A percentile compares a stretch with the other conserved stretches of the same genome.
These are phyloP conservation scores for Artomyces pyxidatus DNA, from an alignment of 768 basidiomycete genomes.

Conservation along the genomic window DNA sequence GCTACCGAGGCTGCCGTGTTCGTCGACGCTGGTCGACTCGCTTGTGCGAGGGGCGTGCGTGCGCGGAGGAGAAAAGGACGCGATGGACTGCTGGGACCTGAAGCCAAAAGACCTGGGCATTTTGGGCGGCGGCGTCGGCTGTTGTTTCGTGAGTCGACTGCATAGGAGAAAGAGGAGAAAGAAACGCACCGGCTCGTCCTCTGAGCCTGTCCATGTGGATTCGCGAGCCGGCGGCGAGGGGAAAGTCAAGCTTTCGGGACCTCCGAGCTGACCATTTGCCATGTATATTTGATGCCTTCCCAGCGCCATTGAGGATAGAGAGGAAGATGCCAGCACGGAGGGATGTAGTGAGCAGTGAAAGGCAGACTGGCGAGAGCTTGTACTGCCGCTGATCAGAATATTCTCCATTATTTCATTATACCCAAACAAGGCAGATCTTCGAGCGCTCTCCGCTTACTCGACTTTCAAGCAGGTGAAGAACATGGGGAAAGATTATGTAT, in stretches of 20 bases:
- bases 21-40: slow-evolving; percentile 23
- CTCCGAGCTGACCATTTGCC: slow-evolving; percentile 4
- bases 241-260: slow-evolving; percentile 4
- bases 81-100: slow-evolving; percentile 31
- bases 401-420: no score
- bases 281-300: slow-evolving; percentile 5
- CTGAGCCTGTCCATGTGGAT: slow-evolving; percentile 12
- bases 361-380: background rate
- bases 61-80: slow-evolving; percentile 27
- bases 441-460: no score
- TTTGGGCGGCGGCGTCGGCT: slow-evolving; percentile 41
- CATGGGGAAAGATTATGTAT: no score
- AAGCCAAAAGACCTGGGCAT: slow-evolving; percentile 28
- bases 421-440: no score
- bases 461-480: no score
- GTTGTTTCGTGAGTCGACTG: slow-evolving; percentile 1
- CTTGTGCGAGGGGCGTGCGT: slow-evolving; percentile 18
- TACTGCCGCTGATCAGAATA: background rate
- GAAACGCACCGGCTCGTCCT: slow-evolving; percentile 16
- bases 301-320: background rate
- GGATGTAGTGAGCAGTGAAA: background rate
- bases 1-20: slow-evolving; percentile 23
- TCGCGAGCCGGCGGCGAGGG: slow-evolving; percentile 2
- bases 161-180: background rate
- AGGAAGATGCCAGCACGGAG: background rate